phyloP scores from a whole-genome alignment of 1,139 yeast genomes.

The Yamadazyma siamensis region DNA sequence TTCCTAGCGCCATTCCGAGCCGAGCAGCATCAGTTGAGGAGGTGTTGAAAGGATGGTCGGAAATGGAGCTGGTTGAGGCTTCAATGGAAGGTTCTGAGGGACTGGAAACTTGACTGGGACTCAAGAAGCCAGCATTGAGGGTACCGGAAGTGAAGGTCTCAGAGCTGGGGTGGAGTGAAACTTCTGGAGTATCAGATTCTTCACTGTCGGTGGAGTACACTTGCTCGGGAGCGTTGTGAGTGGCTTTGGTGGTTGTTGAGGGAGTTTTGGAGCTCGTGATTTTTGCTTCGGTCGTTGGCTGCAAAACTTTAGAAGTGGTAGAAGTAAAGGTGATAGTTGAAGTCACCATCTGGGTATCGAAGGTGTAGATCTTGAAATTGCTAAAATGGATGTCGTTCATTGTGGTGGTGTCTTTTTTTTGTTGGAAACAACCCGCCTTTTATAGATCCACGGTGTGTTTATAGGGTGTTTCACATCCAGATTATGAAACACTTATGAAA shows the following conservation, averaged over 20 bases:
- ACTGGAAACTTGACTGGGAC: no score
- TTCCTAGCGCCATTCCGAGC: slow-evolving; percentile 40
- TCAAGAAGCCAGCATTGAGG: no score
- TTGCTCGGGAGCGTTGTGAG: no score
- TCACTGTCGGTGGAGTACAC: no score
- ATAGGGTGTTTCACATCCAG: no score
- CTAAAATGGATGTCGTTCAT: slow-evolving; percentile 6
- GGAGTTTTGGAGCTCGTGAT: not conserved
- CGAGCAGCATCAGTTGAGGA: not conserved
- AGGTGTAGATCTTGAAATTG: slow-evolving; percentile 2
- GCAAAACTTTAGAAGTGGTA: slow-evolving; percentile 3
- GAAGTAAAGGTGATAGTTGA: slow-evolving; percentile 4
- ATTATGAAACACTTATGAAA: no score
- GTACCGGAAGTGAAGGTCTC: not conserved
- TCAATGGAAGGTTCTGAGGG: no score
- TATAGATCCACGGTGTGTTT: no score
- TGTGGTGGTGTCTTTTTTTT: no score
- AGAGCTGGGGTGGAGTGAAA: not conserved
- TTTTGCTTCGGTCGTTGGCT: slow-evolving; percentile 1
- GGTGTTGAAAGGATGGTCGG: not conserved
- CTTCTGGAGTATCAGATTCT: no score
- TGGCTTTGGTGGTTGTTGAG: not conserved
- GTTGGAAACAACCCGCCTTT: no score
- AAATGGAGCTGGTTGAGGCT: not conserved
- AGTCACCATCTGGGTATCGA: slow-evolving; percentile 1